Conservation (phyloP, 148 eudicot genomes). For the Agrostemma githago region DNA sequence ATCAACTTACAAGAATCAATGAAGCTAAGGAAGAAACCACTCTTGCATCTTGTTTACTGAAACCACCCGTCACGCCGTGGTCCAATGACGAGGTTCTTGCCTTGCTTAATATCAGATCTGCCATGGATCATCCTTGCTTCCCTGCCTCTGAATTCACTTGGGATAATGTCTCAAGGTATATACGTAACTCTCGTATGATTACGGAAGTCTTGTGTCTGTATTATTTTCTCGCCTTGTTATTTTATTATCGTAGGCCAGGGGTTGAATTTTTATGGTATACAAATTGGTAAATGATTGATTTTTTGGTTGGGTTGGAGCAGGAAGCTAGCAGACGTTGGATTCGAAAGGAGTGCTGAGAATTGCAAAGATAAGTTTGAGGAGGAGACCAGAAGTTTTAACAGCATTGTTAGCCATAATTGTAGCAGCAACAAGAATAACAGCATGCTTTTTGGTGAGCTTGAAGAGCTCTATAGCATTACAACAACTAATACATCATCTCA, state of each 20-base stretch:
- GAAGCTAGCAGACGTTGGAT: conserved; percentile 75
- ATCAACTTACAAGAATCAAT: too few relatives aligned
- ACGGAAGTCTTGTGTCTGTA: too few relatives aligned
- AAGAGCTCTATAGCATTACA: conserved; percentile 46
- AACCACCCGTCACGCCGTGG: conserved; percentile 35
- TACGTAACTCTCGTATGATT: too few relatives aligned
- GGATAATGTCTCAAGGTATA: conserved; percentile 82
- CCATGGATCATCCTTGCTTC: conserved; percentile 52
- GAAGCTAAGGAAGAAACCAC: too few relatives aligned
- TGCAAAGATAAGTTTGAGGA: conserved; percentile 87
- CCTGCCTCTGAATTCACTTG: conserved; percentile 56
- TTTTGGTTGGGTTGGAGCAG: conserved; percentile 47
- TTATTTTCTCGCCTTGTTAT: too few relatives aligned
- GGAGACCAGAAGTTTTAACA: conserved; percentile 54
- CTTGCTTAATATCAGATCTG: conserved; percentile 62
- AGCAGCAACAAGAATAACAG: conserved; percentile 12
- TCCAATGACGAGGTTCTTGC: conserved; percentile 65
- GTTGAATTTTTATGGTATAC: too few relatives aligned
- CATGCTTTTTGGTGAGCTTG: conserved; percentile 68
- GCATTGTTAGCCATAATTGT: conserved; percentile 18
- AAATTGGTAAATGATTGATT: background rate
- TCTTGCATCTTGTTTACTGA: background rate
- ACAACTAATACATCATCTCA: conserved; percentile 1
- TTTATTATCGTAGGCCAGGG: too few relatives aligned
- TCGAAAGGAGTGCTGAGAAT: conserved; percentile 59